Base-by-base conservation (phyloP, 176 grass and related monocot species). In the Aechmea fasciata region DNA sequence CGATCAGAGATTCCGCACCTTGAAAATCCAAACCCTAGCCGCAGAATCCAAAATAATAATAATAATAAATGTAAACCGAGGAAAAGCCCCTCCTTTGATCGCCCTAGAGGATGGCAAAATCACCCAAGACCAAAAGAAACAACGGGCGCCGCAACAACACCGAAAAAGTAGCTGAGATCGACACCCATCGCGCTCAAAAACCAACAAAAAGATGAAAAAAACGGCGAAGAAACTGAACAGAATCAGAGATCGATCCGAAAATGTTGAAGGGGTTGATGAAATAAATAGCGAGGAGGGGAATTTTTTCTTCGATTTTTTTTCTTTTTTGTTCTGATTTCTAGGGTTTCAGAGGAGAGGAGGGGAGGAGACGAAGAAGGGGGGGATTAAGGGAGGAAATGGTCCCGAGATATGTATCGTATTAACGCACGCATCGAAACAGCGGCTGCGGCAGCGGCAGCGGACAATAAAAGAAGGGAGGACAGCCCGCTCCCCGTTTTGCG, bases 1-100 rank as follows among this genome's bases (percentile, higher is more conserved):
- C 51, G 65, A 22, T 23, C 51, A 48, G n/a, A 69, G 33, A 64
- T 51, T 13, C 26, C 68, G 52, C 24, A 74, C 65, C 69, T 80
- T 68, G 33, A 19, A 72, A 65, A 25, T 51, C 67, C 54, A 47
- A 49, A 72, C 63, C 49, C 55, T 65, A 75, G 33, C 33, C 33
- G 33, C 33, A 41, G 33, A 41, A 41, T 41, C 76, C 48, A 64
- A 80, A 66, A 73, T 23, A 23, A 23, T 23, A 13, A 22, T 22
- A 15, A 15, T 10, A 0, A 19, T 49, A 50, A 20, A 24, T 66
- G 26, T 50, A 48, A 41, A 41, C 33, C 33, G 33, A 41, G 33
- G 33, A 41, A 41, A 41, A 41, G 6, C 33, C 33, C 33, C 33
- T 41, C 33, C 17, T 61, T 6, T 19, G 55, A 61, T 61, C 55